These are phyloP conservation scores for Casuarina glauca DNA, from an alignment of 306 rosid genomes.

Conservation along the genomic window DNA sequence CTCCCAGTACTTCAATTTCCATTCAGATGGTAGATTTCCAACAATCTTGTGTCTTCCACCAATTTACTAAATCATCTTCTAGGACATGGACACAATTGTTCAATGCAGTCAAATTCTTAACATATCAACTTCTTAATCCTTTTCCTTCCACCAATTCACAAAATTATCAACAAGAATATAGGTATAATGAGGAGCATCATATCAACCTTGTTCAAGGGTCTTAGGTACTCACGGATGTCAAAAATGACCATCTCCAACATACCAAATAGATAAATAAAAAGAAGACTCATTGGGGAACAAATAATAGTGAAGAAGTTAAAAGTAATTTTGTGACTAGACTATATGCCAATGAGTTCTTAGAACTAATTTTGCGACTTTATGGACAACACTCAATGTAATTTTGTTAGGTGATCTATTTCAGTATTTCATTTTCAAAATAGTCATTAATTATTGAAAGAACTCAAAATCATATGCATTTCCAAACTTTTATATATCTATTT, in stretches of 20 bases:
- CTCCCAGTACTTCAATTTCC: neutral
- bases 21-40: too few relatives aligned
- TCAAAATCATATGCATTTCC: neutral
- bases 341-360: neutral
- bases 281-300: too few relatives aligned
- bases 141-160: too few relatives aligned
- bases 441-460: neutral
- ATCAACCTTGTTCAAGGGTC: neutral
- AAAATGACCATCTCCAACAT: neutral
- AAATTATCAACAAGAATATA: too few relatives aligned
- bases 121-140: too few relatives aligned
- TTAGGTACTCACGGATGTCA: neutral
- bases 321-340: neutral
- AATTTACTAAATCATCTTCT: too few relatives aligned
- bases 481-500: neutral
- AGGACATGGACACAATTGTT: too few relatives aligned
- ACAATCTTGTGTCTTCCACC: too few relatives aligned
- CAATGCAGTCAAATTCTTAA: too few relatives aligned
- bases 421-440: neutral
- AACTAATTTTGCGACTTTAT: neutral
- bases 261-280: neutral
- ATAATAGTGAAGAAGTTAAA: neutral
- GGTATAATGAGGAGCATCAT: neutral
- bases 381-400: neutral
- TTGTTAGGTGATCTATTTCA: neutral